These are phyloP conservation scores for Plasmopara viticola DNA, from an alignment of 352 stramenopile genomes.

Conservation along the genomic window DNA sequence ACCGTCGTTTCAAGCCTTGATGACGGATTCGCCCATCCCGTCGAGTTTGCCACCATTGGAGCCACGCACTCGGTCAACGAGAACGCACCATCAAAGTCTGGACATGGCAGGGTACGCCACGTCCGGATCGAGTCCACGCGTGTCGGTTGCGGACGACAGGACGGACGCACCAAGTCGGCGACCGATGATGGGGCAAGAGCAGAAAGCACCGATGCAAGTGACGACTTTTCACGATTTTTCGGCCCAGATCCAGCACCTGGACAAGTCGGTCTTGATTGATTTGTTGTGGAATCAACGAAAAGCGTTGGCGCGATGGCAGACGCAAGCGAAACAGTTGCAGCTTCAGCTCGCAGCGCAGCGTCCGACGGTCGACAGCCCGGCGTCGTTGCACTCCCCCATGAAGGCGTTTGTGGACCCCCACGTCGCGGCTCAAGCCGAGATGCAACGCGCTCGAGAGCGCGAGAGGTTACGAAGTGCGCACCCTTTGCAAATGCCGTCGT, in stretches of 20 bases:
- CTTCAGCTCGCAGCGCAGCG: slow-evolving; percentile 31
- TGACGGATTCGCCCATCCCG: slow-evolving; percentile 21
- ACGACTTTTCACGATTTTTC: slow-evolving; percentile 56
- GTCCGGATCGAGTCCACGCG: background rate
- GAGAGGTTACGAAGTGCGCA: slow-evolving; percentile 19
- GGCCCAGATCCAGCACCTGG: slow-evolving; percentile 59
- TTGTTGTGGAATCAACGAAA: slow-evolving; percentile 67
- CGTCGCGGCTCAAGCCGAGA: slow-evolving; percentile 40
- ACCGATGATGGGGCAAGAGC: slow-evolving; percentile 23
- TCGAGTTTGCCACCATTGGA: slow-evolving; percentile 16
- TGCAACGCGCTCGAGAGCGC: slow-evolving; percentile 39
- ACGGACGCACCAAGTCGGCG: slow-evolving; percentile 8
- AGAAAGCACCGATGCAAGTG: slow-evolving; percentile 19
- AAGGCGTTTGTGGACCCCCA: slow-evolving; percentile 22
- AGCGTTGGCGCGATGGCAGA: slow-evolving; percentile 58
- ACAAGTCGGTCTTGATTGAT: slow-evolving; percentile 60
- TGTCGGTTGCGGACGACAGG: background rate
- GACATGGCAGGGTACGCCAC: background rate
- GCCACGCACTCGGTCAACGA: slow-evolving; percentile 10
- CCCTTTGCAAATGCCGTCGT: slow-evolving; percentile 18
- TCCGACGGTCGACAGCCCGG: too few species aligned
- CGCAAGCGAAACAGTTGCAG: slow-evolving; percentile 44
- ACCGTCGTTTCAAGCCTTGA: slow-evolving; percentile 35
- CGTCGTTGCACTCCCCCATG: slow-evolving; percentile 36
- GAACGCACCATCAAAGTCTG: slow-evolving; percentile 3